Evolutionary conservation across 345 rosid genomes (phyloP).

Genomic region (Sisymbrium altissimum): DNA sequence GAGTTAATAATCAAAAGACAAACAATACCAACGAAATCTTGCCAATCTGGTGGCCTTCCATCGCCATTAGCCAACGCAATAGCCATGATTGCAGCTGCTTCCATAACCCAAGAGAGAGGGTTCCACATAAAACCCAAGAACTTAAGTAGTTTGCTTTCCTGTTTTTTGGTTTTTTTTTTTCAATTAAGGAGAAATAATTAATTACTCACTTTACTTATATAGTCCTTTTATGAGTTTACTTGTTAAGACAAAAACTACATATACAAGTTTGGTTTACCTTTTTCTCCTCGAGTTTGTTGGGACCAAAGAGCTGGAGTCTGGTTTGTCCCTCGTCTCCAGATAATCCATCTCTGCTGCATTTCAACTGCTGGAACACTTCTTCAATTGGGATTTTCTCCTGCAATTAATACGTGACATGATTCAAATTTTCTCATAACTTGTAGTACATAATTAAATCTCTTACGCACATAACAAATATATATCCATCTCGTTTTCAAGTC

Average conservation of each 20-base stretch:
- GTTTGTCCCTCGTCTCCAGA: conserved; percentile 55
- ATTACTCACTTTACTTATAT: neutral
- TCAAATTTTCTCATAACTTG: neutral
- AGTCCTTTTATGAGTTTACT: neutral
- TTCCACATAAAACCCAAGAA: conserved; percentile 94
- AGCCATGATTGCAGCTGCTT: conserved; percentile 87
- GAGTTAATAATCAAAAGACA: conserved; percentile 75
- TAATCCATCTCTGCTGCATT: conserved; percentile 72
- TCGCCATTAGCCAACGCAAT: conserved; percentile 79
- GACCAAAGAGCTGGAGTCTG: conserved; percentile 82
- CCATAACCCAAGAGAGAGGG: conserved; percentile 93
- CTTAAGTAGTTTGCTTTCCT: conserved; percentile 81
- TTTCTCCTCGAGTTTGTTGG: conserved; percentile 91
- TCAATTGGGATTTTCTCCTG: conserved; percentile 85
- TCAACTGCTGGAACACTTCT: conserved; percentile 86
- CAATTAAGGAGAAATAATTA: neutral
- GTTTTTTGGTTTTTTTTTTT: neutral
- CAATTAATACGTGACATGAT: neutral
- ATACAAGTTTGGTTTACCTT: conserved; percentile 34
- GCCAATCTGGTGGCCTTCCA: conserved; percentile 77
- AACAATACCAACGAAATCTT: conserved; percentile 52
- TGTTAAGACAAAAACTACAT: neutral
- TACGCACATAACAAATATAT: neutral
- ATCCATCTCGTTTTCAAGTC: neutral
- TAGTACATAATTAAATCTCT: neutral